Evolutionary conservation across 169 alveolate genomes (phyloP), one percentile per base, ranked within the genome.

Genomic region (Plasmodium relictum): DNA sequence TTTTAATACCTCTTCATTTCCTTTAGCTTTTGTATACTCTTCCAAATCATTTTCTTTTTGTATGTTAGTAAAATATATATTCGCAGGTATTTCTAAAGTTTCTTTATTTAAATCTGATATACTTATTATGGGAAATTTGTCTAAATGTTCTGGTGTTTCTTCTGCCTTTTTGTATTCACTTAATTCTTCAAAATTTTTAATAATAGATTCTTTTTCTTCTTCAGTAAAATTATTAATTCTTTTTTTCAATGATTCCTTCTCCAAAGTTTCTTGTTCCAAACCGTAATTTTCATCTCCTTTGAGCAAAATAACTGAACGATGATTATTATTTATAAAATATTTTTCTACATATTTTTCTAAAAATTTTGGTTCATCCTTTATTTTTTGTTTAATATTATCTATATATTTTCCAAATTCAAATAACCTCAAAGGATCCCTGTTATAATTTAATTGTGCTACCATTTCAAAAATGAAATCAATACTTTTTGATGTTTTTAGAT

Each of bases 71-170:
- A 70, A 62, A 61, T 92, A 94, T 26, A 68, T 88, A 44, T 69
- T 73, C 26, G 93, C 94, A 3, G 96, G 96, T 50, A 94, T 90
- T 18, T 74, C 87, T 14, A 92, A 92, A 2, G 93, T 91, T 76
- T 92, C 89, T 31, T 78, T 59, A 83, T 90, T 86, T 26, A 94
- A 86, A 85, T 94, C 96, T 3, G 90, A 66, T 24, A 94, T 78
- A 18, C 88, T 88, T 45, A 94, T 70, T 8, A 89, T 90, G 9
- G 95, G 93, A 41, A 94, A 83, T 62, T 91, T 74, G 24, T 92
- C 93, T 22, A 90, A 56, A 74, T 76, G 92, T 65, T 92, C 92
- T 37, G 88, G 89, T 22, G 89, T 89, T 45, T 88, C 95, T 6
- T 78, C 63, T 14, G 48, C 50, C n/a, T 89, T 93, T 62, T 94